Evolutionary conservation across 2,329 filamentous ascomycete genomes (phyloP).

Genomic region (Neurospora crassa): DNA sequence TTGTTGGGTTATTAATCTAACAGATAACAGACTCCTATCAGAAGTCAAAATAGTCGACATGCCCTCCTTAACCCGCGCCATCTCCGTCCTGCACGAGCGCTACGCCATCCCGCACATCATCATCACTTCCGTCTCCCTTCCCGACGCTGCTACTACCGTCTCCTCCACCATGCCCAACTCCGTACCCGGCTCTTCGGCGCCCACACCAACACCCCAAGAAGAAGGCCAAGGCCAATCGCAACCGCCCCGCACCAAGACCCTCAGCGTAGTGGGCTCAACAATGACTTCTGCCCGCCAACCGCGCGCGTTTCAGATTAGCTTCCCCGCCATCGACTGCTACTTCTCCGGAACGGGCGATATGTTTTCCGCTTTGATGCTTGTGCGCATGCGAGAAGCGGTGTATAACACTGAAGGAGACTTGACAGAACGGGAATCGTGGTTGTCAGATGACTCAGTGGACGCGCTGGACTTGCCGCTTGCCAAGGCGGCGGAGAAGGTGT

Average conservation of each 20-base stretch:
- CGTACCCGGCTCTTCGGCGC: conserved; percentile 26
- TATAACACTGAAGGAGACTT: conserved; percentile 34
- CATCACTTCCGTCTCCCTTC: conserved; percentile 78
- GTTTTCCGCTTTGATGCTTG: conserved; percentile 88
- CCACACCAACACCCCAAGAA: neutral
- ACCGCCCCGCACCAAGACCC: conserved; percentile 25
- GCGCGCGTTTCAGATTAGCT: conserved; percentile 80
- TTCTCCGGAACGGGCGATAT: conserved; percentile 97
- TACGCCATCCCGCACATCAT: conserved; percentile 80
- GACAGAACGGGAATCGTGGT: conserved; percentile 28
- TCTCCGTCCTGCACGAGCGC: conserved; percentile 64
- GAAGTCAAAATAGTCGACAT: conserved; percentile 76
- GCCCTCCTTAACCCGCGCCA: conserved; percentile 59
- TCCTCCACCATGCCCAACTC: conserved; percentile 36
- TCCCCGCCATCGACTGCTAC: conserved; percentile 83
- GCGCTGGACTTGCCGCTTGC: conserved; percentile 72
- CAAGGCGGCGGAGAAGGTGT: conserved; percentile 71
- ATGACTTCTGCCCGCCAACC: conserved; percentile 53
- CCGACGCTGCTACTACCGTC: conserved; percentile 22
- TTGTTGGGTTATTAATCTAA: neutral
- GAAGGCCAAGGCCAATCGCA: neutral
- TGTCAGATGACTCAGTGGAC: conserved; percentile 26
- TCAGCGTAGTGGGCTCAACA: conserved; percentile 71
- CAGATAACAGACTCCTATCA: conserved; percentile 59
- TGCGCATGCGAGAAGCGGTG: conserved; percentile 78